Base-by-base conservation (phyloP, 2,329 filamentous ascomycete species). In the Paraphaeosphaeria sporulosa region DNA sequence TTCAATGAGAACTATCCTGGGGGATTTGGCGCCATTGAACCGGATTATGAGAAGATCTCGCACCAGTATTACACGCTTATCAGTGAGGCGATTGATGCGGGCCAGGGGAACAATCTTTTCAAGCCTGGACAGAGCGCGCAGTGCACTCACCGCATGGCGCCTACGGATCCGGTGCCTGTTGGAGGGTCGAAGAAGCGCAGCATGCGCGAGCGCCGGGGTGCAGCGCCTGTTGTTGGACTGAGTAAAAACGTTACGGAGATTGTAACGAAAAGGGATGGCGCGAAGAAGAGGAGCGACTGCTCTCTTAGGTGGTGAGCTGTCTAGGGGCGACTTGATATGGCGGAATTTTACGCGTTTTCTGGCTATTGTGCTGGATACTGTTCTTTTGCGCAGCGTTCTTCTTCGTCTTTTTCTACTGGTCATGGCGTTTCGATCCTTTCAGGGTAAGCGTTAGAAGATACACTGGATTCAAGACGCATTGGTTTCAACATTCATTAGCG, bases 1-100 rank as follows among this genome's bases (percentile, higher is more conserved):
- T 69, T 54, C 55, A 63, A 65, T 32, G 54, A 58, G 55, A 64
- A 67, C 47, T 58, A 64, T n/a, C 42, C 47, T 21, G 64, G 61
- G 6, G 59, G 62, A 3, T 63, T 58, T 53, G 52, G 23, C 3
- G 46, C 38, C 1, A n/a, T 66, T 4, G 55, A 68, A 46, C 55
- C 58, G 8, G 58, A 60, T 4, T 55, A 48, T 4, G 23, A 48
- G 10, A 44, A 43, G 3, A 32, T 56, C 12, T 40, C n/a, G 6
- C 38, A 56, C 25, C 53, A 56, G 47, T 56, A 51, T 32, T 42
- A 42, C 12, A 56, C 52, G 36, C 25, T 60, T 17, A 51, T 56
- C 40, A 38, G 48, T 25, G 27, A 46, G 36, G 38, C 58, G 9
- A 56, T 51, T 19, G 52, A 52, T n/a, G 34, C 23, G 5, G 52